Evolutionary conservation across 2,329 filamentous ascomycete species (phyloP), one percentile per base, ranked within the genome.

Genomic region (Camptophora hylomeconis): DNA sequence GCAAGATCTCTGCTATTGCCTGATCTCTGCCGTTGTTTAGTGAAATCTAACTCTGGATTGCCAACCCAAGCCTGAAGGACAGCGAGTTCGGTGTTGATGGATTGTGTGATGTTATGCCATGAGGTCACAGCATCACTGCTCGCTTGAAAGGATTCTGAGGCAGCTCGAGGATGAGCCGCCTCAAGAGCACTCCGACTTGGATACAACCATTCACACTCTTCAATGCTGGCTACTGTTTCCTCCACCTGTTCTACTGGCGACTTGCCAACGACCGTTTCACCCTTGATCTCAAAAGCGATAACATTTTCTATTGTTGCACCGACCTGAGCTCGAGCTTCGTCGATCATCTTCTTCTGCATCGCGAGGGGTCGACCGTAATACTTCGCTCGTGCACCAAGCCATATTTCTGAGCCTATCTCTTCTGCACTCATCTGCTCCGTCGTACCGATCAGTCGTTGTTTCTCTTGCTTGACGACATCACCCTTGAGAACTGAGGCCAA

Each of bases 391-490:
- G 94, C 70, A 5, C 84, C 87, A 24, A 94, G 61, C 86, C 89
- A 98, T 12, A 95, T 67, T 41, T 77, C 74, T n/a, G 61, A 61
- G 45, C 71, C 73, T 44, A 76, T 54, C 14, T 66, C 66, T 49
- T 81, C 80, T 32, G 76, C 71, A 17, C 72, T 71, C 47, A 80
- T 79, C 40, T 84, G 73, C 24, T 82, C 80, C 26, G 69, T 64
- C 40, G 81, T 77, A 24, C 83, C 86, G 42, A 92, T 89, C 47
- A 98, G 57, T 24, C 89, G 75, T 54, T 93, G 92, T 65, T 98
- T 98, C 59, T 98, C 89, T 54, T 98, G 89, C 46, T 83, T 82
- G 33, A 98, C 87, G 6, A 98, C 89, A 52, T 98, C 89, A 41
- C 89, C 89, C 1, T 86, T 94, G 42, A 98, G 61, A 3, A 98